These are phyloP conservation scores for Pleurotus salmoneostramineus DNA, from an alignment of 768 basidiomycete species.

Conservation along the genomic window DNA sequence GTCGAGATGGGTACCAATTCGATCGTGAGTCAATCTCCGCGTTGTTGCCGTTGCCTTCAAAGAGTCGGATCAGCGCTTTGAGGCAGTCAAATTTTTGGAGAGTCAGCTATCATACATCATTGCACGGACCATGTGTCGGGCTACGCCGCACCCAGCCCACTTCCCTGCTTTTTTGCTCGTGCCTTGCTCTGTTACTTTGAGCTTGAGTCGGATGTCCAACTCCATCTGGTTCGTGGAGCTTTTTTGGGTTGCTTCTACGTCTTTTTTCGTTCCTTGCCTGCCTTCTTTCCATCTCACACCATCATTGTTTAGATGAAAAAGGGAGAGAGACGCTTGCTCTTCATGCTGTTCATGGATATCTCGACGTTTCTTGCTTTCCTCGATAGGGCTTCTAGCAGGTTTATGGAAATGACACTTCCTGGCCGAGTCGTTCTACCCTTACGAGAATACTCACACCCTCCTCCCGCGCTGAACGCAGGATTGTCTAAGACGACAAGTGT, in stretches of 20 bases:
- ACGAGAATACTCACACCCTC: neutral
- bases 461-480: conserved; percentile 2
- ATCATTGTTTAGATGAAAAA: neutral
- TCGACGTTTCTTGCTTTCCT: conserved; percentile 7
- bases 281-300: conserved; percentile 8
- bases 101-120: neutral
- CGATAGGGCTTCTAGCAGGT: neutral
- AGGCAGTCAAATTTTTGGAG: neutral
- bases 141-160: neutral
- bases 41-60: neutral
- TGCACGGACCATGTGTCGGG: neutral
- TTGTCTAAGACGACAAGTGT: conserved; percentile 1
- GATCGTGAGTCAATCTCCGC: neutral
- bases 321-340: neutral
- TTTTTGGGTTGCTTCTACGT: conserved; percentile 7
- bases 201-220: neutral
- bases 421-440: neutral
- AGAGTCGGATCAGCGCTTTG: neutral
- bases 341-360: conserved; percentile 3
- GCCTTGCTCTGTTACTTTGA: neutral
- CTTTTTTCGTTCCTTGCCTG: conserved; percentile 2
- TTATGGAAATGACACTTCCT: neutral
- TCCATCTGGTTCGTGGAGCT: neutral
- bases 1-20: neutral
- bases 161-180: neutral